Evolutionary conservation across 768 basidiomycete genomes (phyloP), one percentile per base, ranked within the genome.

Genomic region (Leccinellum albellum): DNA sequence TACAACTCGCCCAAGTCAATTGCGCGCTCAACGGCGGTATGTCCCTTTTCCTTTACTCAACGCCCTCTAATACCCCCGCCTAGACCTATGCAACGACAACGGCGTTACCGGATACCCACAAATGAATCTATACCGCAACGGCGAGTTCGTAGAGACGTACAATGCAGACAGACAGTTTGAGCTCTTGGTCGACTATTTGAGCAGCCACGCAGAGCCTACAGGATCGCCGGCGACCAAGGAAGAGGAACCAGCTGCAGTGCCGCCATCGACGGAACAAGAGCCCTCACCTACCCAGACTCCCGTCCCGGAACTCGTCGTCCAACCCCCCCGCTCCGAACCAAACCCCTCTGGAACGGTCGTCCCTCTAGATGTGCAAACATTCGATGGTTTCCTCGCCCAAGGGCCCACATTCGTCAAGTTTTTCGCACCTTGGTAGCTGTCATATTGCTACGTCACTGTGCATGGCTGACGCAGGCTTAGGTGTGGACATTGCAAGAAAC

Each of bases 401-500:
- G 84, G 83, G 2, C 79, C 84, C 1, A 73, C 79, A 2, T 84
- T 89, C 63, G 76, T 88, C 70, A 88, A 89, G 68, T 98, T 91
- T 77, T 98, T 82, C 69, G 96, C 94, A 0, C 95, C 95, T 0
- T 98, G 95, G 88, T 85, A 66, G 31, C 70, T 67, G 23, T 14
- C 8, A 24, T 24, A 6, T 20, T 24, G n/a, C 6, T 45, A 31
- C 29, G 4, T n/a, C 33, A 9, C 35, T 26, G 9, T 21, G 4
- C 12, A 15, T 26, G 45, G n/a, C 51, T 63, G 6, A 61, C 17
- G 1, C 4, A 21, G 6, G 14, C 13, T 2, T 37, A 83, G 82
- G 91, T 98, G 95, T 69, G 91, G 91, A 4, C 95, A 98, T 73
- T 99, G 96, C 81, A 95, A 97, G 76, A 91, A 91, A 67, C 79